These are phyloP conservation scores for Salpingoeca rosetta DNA, from an alignment of 78 protist species.

Conservation along the genomic window DNA sequence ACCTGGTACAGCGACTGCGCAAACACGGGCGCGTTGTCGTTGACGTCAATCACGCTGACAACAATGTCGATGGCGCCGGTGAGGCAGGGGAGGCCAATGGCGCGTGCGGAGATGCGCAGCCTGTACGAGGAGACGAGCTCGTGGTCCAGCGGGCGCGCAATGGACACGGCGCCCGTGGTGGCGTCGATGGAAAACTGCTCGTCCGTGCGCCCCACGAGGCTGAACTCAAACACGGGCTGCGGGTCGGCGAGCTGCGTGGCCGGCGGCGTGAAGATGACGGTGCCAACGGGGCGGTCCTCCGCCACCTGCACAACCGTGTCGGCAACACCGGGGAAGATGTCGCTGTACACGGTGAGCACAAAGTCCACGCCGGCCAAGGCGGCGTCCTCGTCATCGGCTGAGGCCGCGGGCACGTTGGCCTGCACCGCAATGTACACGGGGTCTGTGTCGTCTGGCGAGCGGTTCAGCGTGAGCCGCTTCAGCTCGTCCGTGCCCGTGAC, in stretches of 20 bases:
- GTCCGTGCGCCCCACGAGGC: not conserved
- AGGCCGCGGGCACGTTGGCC: not conserved
- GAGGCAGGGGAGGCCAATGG: not conserved
- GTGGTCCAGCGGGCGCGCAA: not conserved
- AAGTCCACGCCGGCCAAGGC: not conserved
- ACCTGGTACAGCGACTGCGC: not conserved
- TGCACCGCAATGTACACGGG: not conserved
- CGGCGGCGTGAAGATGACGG: not conserved
- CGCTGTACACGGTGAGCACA: not conserved
- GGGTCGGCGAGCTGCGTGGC: no score
- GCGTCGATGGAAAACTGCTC: not conserved
- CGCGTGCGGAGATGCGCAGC: not conserved
- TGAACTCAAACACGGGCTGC: not conserved
- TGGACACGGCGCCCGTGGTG: not conserved
- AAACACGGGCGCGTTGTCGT: not conserved
- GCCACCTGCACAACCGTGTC: not conserved
- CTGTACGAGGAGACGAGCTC: not conserved
- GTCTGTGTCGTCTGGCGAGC: no score
- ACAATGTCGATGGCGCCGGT: not conserved
- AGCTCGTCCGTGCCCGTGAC: not conserved
- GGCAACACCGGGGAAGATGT: not conserved
- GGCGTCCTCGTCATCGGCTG: not conserved
- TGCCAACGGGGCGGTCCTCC: not conserved
- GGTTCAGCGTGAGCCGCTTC: no score
- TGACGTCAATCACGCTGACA: not conserved